A percentile compares a stretch with the other conserved stretches of the same genome.
phyloP scores from a whole-genome alignment of 441 rosid species.

The Macaranga tanarius region DNA sequence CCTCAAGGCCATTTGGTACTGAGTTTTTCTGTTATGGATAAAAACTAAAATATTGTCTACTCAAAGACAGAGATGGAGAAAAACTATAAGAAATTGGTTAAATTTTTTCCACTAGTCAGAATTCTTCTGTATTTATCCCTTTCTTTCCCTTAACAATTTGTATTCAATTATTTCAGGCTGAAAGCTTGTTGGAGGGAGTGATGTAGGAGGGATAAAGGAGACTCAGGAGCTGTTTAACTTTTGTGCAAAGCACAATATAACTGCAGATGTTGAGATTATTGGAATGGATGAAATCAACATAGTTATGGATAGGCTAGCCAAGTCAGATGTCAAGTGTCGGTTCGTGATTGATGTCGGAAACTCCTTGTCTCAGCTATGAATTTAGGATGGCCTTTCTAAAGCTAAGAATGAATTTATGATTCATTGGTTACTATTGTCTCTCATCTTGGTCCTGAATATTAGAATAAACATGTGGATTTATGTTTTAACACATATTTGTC shows the following conservation, averaged over 20 bases:
- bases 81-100: background rate
- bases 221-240: slow-evolving; percentile 87
- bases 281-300: slow-evolving; percentile 57
- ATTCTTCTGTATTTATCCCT: background rate
- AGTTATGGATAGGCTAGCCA: slow-evolving; percentile 73
- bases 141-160: too few relatives aligned
- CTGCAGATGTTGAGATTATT: slow-evolving; percentile 74
- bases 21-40: background rate
- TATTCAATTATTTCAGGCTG: slow-evolving; percentile 38
- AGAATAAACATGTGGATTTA: background rate
- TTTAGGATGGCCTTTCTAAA: background rate
- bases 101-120: background rate
- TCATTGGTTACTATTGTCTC: background rate
- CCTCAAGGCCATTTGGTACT: background rate
- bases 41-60: background rate
- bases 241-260: slow-evolving; percentile 66
- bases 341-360: slow-evolving; percentile 79
- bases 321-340: slow-evolving; percentile 70
- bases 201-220: slow-evolving; percentile 74
- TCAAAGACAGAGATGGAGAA: background rate
- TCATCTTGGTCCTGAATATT: background rate
- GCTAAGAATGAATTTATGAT: background rate
- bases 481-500: background rate
- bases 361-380: slow-evolving; percentile 36
- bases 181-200: slow-evolving; percentile 76